A percentile compares a stretch with the other conserved stretches of the same genome.
These are phyloP conservation scores for Colletotrichum sp. DNA, from an alignment of 2,329 filamentous ascomycete genomes.

Conservation along the genomic window DNA sequence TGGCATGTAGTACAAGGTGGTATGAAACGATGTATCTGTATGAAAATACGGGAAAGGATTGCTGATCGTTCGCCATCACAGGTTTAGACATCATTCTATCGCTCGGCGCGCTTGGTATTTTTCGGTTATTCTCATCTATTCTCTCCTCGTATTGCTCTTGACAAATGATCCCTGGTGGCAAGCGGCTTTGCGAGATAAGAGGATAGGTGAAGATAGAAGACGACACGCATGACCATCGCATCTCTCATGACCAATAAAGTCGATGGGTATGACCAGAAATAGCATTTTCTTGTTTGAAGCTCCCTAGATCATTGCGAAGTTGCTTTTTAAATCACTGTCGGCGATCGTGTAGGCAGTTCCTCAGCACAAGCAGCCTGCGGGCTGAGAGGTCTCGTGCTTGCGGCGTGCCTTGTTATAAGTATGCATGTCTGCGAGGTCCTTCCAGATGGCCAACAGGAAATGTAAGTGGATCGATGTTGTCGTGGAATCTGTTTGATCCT, in stretches of 20 bases:
- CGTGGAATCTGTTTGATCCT: not conserved
- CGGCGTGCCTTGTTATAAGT: not conserved
- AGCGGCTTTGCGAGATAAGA: not conserved
- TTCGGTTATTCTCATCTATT: not conserved
- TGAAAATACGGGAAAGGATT: not conserved
- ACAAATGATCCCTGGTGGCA: fast-evolving
- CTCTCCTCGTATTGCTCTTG: not conserved
- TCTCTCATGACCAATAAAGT: not conserved
- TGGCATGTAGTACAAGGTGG: too few species aligned
- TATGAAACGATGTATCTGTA: fast-evolving
- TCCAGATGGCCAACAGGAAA: not conserved
- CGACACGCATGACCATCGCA: not conserved
- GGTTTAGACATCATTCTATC: too few species aligned
- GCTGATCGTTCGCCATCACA: fast-evolving
- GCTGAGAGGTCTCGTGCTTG: not conserved
- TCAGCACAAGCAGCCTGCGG: not conserved
- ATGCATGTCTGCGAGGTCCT: not conserved
- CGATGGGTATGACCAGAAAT: too few species aligned
- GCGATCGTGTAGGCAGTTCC: not conserved
- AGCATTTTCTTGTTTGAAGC: not conserved
- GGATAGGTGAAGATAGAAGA: not conserved
- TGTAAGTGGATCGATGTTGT: fast-evolving
- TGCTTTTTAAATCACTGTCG: not conserved
- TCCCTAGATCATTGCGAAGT: not conserved
- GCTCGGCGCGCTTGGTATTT: not conserved